Conservation (phyloP, 129 eudicot species). For the Sambucus nigra region DNA sequence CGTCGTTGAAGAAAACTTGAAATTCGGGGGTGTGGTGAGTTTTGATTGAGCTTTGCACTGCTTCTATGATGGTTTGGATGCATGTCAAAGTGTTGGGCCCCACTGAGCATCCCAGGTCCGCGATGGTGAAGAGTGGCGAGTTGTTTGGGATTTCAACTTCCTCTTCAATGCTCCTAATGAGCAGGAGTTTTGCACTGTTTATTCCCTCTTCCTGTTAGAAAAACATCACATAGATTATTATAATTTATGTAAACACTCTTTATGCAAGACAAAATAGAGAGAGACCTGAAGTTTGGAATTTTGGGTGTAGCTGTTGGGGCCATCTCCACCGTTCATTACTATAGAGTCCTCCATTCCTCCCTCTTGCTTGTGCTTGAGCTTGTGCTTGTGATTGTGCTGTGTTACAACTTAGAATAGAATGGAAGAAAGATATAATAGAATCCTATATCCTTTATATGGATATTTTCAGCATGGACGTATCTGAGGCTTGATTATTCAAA, state of each 20-base stretch:
- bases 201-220: background rate
- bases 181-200: background rate
- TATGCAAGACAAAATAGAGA: background rate
- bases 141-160: background rate
- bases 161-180: background rate
- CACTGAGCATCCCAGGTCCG: constrained; percentile 20
- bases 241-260: no score
- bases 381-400: no score
- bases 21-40: background rate
- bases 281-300: constrained; percentile 8
- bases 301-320: constrained; percentile 11
- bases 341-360: background rate
- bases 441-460: no score
- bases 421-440: no score
- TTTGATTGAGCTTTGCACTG: constrained; percentile 7
- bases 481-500: no score
- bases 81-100: constrained; percentile 19
- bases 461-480: no score
- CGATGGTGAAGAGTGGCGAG: constrained; percentile 1
- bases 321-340: constrained; percentile 10
- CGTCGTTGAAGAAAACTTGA: constrained; percentile 6
- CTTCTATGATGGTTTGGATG: constrained; percentile 2
- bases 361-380: background rate
- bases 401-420: no score
- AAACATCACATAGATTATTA: background rate